Evolutionary conservation across 2,329 filamentous ascomycete genomes (phyloP).

Genomic region (Cytospora mali): DNA sequence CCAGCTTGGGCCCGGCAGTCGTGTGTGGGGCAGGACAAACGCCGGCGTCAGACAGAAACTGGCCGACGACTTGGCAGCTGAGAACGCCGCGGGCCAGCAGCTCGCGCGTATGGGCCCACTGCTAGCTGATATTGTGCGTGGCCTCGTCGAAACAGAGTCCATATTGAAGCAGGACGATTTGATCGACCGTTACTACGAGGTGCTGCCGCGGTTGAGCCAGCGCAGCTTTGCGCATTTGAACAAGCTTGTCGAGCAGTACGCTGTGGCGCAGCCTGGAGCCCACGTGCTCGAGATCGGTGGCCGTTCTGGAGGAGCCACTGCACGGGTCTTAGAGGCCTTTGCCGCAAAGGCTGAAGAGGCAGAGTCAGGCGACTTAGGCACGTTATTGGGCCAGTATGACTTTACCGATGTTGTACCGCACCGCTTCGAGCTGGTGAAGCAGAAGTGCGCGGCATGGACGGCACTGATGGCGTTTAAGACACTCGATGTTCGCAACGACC

Average conservation of each 20-base stretch:
- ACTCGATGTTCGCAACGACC: slow-evolving; percentile 35
- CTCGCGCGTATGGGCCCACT: slow-evolving; percentile 35
- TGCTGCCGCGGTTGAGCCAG: slow-evolving; percentile 22
- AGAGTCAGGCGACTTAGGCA: not conserved
- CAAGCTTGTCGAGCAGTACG: no score
- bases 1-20: slow-evolving; percentile 6
- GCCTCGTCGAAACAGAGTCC: no score
- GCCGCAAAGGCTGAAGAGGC: not conserved
- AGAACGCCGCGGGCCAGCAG: slow-evolving; percentile 36
- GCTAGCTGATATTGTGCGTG: slow-evolving; percentile 38
- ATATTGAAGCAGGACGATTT: slow-evolving; percentile 39
- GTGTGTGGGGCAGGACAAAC: not conserved
- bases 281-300: slow-evolving; percentile 21
- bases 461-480: slow-evolving; percentile 34
- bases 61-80: slow-evolving; percentile 25
- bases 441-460: slow-evolving; percentile 34
- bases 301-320: not conserved
- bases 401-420: slow-evolving; percentile 45
- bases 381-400: slow-evolving; percentile 36
- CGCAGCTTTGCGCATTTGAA: no score
- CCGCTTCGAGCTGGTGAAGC: no score
- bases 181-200: slow-evolving; percentile 37
- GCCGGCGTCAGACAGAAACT: not conserved
- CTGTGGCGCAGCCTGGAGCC: slow-evolving; percentile 31
- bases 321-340: not conserved